Base-by-base conservation (phyloP, 2,329 filamentous ascomycete species). In the Penicillium sp. region DNA sequence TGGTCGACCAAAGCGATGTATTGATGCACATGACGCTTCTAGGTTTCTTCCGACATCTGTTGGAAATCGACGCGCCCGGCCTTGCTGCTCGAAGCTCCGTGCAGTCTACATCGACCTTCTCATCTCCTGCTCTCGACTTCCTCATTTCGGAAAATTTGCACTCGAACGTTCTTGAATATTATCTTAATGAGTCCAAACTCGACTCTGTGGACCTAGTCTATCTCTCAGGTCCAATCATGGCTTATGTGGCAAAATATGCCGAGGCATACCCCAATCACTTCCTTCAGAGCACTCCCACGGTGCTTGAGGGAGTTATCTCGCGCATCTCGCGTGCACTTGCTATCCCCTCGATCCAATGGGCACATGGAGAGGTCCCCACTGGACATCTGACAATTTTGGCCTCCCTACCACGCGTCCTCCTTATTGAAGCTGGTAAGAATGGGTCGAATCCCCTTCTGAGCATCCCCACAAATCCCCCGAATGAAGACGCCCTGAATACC, bases 11-110 rank as follows among this genome's bases (percentile, higher is more conserved):
- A 42, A 76, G 77, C 29, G 83, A 86, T 62, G 75, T 85, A 3
- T 69, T 86, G 44, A 82, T 85, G 80, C 78, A 84, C 57, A 79
- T 83, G 70, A 81, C 79, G 5, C 68, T 84, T 39, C 71, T 85
- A 53, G 77, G 82, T 56, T 85, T 85, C 65, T 83, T 77, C 62
- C 74, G 76, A 18, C 76, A 80, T n/a, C 67, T 85, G 2, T 71
- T 85, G 28, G 70, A 71, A 29, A 74, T 76, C 2, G 70, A 69
- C 47, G 67, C 69, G 8, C 71, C 72, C 2, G 68, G 71, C 47
- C 61, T 74, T 33, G 59, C 57, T 24, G 63, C 65, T 44, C 63
- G 64, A 47, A 62, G 59, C 42, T 61, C 61, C 47, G 60, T 67
- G 28, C 65, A 69, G 42, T 68, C 74, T 53, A 59, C 57, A 7